Base-by-base conservation (phyloP, 2,329 filamentous ascomycete species). In the Pseudocercospora cruenta region DNA sequence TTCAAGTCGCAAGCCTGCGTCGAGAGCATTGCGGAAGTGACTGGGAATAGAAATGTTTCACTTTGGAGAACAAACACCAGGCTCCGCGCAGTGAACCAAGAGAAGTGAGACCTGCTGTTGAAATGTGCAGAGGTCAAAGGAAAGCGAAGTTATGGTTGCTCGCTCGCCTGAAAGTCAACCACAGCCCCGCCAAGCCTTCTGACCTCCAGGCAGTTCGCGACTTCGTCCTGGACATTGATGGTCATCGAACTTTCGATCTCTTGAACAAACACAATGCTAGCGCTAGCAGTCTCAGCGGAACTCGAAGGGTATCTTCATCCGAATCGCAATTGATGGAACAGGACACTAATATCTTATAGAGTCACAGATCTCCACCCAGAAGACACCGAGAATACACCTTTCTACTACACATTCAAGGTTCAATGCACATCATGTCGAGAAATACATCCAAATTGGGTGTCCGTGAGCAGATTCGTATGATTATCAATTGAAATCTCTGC, bases 371-470 rank as follows among this genome's bases (percentile, higher is more conserved):
- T 99, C 72, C 90, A 90, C 64, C 95, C 95, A 7, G 84, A 89
- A 72, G 95, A 99, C 79, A 93, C 89, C 6, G 83, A 89, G 73
- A 91, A 92, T 19, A 87, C 86, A 66, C 92, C 93, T 3, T 99
- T 97, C 83, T 96, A 91, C 86, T 99, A 97, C 82, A 97, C 92
- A 59, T 98, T 99, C 87, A 95, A 91, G 78, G 94, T 99, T 39
- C 92, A 97, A 83, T 99, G 95, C 82, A 97, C 93, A n/a, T 97
- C 94, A 62, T 99, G 95, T 80, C 89, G 93, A 67, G 95, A 99
- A 80, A 89, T 86, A 1, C 94, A 99, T 78, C 86, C 91, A 10
- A 99, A 97, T 74, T 89, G 87, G 82, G 88, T 99, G 60, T 90
- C 89, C 64, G 87, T 98, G 70, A 97, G 87, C 81, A 91, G 94